Conservation (phyloP, 192 early-diverging fungal species). For the Entomortierella parvispora region DNA sequence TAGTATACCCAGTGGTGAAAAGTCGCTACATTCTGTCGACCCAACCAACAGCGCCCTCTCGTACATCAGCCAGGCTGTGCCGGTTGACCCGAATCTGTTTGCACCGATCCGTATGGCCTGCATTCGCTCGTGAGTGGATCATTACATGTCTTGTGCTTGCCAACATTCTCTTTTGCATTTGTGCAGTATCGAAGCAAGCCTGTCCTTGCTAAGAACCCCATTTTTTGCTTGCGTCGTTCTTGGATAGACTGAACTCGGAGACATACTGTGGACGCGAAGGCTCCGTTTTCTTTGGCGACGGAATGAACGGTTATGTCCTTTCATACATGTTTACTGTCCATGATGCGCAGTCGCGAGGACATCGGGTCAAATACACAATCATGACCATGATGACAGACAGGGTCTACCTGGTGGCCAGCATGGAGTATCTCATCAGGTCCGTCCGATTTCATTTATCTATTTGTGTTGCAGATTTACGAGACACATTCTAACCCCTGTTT, state of each 20-base stretch:
- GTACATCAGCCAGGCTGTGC: constrained; percentile 44
- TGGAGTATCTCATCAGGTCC: constrained; percentile 74
- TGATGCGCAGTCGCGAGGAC: constrained; percentile 73
- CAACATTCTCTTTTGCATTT: background rate
- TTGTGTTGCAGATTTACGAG: no score
- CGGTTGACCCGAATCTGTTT: constrained; percentile 44
- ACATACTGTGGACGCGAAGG: constrained; percentile 73
- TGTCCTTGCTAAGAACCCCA: background rate
- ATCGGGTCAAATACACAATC: constrained; percentile 67
- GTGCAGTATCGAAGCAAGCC: no score
- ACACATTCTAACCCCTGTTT: background rate
- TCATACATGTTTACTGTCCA: constrained; percentile 76
- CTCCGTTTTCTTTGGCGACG: constrained; percentile 75
- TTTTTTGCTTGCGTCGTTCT: background rate
- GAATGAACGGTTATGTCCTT: constrained; percentile 73
- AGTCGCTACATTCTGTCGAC: constrained; percentile 44
- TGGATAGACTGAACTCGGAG: constrained; percentile 66
- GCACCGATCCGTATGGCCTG: constrained; percentile 48
- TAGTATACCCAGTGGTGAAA: constrained; percentile 46
- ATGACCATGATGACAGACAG: constrained; percentile 73
- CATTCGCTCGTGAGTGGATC: constrained; percentile 45
- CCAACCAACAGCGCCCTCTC: constrained; percentile 38
- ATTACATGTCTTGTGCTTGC: background rate
- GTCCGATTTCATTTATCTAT: constrained; percentile 2
- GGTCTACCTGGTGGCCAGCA: constrained; percentile 70